phyloP scores from a whole-genome alignment of 257 asterid genomes.

The Orobanche coerulescens region DNA sequence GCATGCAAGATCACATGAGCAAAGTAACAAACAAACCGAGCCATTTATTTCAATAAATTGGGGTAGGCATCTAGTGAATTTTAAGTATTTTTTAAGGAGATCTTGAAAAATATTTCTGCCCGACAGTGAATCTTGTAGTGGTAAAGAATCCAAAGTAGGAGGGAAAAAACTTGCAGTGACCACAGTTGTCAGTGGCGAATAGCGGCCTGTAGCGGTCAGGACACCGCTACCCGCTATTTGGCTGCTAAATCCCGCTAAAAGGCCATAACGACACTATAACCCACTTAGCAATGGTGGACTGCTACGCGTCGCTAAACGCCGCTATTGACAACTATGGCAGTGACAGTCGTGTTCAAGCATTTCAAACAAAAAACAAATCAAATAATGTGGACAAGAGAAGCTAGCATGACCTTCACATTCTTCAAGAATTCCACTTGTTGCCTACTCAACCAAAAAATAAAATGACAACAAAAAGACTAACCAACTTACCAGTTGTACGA shows the following conservation, averaged over 20 bases:
- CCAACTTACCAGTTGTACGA: constrained; percentile 30
- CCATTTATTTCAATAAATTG: too few relatives aligned
- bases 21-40: too few relatives aligned
- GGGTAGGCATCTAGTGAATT: too few relatives aligned
- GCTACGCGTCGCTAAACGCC: too few relatives aligned
- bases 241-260: too few relatives aligned
- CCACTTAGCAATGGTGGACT: too few relatives aligned
- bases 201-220: too few relatives aligned
- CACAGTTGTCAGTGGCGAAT: too few relatives aligned
- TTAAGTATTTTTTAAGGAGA: neutral
- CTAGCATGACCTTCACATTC: neutral
- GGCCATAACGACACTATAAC: too few relatives aligned
- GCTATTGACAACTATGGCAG: too few relatives aligned
- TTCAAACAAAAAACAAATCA: neutral
- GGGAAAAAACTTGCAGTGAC: neutral
- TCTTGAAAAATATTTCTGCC: neutral
- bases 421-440: neutral
- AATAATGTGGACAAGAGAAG: neutral
- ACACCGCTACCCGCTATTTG: too few relatives aligned
- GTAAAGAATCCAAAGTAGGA: neutral
- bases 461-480: neutral
- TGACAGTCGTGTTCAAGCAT: neutral
- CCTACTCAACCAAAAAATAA: neutral
- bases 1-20: neutral
- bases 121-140: too few relatives aligned